Conservation (phyloP, 2,329 filamentous ascomycete genomes). For the Macrophomina tecta region DNA sequence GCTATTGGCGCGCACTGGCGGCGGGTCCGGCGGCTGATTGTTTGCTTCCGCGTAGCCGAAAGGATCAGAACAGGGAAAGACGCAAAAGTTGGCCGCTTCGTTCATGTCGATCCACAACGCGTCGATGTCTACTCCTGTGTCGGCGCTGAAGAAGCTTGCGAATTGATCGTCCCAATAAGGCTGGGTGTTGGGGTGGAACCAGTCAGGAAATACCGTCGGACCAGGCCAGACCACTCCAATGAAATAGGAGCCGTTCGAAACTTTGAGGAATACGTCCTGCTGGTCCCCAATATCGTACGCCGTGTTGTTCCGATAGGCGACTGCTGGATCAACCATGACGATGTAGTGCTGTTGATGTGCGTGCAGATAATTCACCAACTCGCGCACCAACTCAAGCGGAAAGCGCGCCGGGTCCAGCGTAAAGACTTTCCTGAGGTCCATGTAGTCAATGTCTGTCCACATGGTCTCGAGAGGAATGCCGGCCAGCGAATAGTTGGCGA, state of each 20-base stretch:
- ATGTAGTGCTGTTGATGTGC: slow-evolving; percentile 71
- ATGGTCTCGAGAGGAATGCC: slow-evolving; percentile 73
- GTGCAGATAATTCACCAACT: slow-evolving; percentile 71
- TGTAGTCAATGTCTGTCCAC: slow-evolving; percentile 78
- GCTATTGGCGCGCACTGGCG: slow-evolving; percentile 64
- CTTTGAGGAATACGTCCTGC: slow-evolving; percentile 61
- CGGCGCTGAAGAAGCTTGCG: slow-evolving; percentile 65
- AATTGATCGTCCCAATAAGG: slow-evolving; percentile 76
- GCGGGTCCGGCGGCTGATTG: slow-evolving; percentile 65
- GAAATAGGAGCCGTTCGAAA: slow-evolving; percentile 61
- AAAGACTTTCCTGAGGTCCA: slow-evolving; percentile 66
- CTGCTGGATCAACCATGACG: slow-evolving; percentile 78
- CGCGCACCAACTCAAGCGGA: slow-evolving; percentile 65
- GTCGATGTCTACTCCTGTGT: slow-evolving; percentile 74
- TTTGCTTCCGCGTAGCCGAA: slow-evolving; percentile 45
- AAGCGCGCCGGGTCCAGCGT: slow-evolving; percentile 70
- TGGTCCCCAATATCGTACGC: slow-evolving; percentile 68
- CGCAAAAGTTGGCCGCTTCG: slow-evolving; percentile 47
- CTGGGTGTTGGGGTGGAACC: slow-evolving; percentile 71
- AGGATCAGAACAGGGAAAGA: slow-evolving; percentile 54
- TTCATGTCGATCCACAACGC: slow-evolving; percentile 66
- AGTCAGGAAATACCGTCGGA: slow-evolving; percentile 74
- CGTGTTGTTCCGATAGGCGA: slow-evolving; percentile 55
- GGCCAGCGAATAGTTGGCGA: slow-evolving; percentile 70
- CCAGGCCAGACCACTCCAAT: slow-evolving; percentile 79